A percentile compares a stretch with the other conserved stretches of the same genome.
Conservation (phyloP, 179 eudicot species). For the Amaranthus tricolor region DNA sequence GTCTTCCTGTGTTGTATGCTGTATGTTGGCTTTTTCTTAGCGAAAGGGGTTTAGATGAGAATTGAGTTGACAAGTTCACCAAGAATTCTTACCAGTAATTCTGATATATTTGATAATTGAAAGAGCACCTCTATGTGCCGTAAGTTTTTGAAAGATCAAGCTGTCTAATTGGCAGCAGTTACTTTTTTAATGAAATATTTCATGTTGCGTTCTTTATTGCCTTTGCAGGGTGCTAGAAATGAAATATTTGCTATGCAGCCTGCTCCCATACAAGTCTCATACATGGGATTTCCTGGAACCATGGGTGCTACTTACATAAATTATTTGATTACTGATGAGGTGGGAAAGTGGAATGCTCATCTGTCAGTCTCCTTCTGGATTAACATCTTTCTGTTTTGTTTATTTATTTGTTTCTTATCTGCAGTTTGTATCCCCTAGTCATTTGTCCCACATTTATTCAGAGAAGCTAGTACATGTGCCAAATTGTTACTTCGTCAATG, state of each 20-base stretch:
- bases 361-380: neutral
- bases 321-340: conserved; percentile 97
- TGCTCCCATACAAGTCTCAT: conserved; percentile 96
- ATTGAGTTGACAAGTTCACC: neutral
- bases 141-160: neutral
- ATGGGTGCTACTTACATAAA: conserved; percentile 92
- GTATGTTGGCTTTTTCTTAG: neutral
- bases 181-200: neutral
- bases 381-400: neutral
- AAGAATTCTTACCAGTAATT: neutral
- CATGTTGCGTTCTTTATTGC: neutral
- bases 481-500: conserved; percentile 92
- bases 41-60: neutral
- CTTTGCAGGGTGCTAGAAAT: conserved; percentile 90
- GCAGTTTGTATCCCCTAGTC: conserved; percentile 94
- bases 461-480: conserved; percentile 99
- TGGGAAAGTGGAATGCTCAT: conserved; percentile 20
- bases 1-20: neutral
- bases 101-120: neutral
- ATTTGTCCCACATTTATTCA: conserved; percentile 69
- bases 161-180: neutral
- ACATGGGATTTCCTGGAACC: conserved; percentile 99
- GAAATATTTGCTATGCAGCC: conserved; percentile 99
- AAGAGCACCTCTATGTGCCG: neutral
- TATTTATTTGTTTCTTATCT: conserved; percentile 9